These are phyloP conservation scores for Mytilinidion resinicola DNA, from an alignment of 495 filamentous ascomycete species.

Conservation along the genomic window DNA sequence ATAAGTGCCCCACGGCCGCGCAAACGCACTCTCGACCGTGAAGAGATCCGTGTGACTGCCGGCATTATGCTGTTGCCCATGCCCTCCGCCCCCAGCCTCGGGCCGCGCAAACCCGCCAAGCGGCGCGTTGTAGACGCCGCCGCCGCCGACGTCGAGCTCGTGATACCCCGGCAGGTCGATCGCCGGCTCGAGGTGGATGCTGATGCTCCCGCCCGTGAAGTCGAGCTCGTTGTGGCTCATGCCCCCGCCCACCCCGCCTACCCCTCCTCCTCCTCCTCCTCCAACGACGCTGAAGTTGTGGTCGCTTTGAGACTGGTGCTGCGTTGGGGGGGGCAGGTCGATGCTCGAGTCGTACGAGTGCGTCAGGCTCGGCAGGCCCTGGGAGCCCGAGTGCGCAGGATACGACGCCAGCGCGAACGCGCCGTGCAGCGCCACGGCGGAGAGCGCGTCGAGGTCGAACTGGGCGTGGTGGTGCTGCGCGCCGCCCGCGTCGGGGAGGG, in stretches of 20 bases:
- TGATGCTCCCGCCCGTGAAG: slow-evolving; percentile 24
- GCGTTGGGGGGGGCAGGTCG: not conserved
- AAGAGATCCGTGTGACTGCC: slow-evolving; percentile 3
- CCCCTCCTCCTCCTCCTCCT: too few species aligned
- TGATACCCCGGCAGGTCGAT: slow-evolving; percentile 13
- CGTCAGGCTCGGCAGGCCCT: slow-evolving; percentile 7
- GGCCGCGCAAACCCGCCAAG: not conserved
- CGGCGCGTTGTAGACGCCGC: not conserved
- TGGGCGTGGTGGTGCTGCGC: not conserved
- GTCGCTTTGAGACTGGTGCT: too few species aligned
- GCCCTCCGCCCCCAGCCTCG: not conserved
- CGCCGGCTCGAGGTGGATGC: slow-evolving; percentile 20
- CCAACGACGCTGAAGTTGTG: slow-evolving; percentile 7
- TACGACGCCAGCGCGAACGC: slow-evolving; percentile 16
- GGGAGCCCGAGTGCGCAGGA: slow-evolving; percentile 11
- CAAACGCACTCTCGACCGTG: not conserved
- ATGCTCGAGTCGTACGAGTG: slow-evolving; percentile 11
- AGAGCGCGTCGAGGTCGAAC: slow-evolving; percentile 20
- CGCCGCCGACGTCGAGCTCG: not conserved
- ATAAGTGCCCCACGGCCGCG: slow-evolving; percentile 1
- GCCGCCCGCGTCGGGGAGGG: not conserved
- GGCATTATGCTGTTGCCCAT: not conserved
- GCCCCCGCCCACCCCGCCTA: too few species aligned
- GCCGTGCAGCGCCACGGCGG: slow-evolving; percentile 7
- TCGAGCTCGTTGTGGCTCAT: slow-evolving; percentile 17